Percentiles rank a stretch among this genome's conserved stretches.
phyloP scores from a whole-genome alignment of 352 stramenopile genomes.

The Globisporangium takayamanum region DNA sequence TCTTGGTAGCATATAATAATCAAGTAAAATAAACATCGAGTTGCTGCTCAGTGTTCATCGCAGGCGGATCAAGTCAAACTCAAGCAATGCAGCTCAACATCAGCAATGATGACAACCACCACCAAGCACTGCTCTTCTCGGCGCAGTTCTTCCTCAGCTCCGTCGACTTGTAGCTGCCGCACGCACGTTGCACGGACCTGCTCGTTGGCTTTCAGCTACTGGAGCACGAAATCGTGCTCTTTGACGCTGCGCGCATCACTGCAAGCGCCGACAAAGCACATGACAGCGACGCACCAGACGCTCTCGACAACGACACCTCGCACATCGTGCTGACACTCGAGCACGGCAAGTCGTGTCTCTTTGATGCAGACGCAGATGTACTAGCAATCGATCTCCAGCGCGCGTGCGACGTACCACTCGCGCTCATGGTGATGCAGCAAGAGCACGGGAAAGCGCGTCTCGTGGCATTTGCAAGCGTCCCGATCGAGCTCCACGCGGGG shows the following conservation, averaged over 20 bases:
- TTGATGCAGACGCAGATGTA: constrained; percentile 24
- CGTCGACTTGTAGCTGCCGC: constrained; percentile 8
- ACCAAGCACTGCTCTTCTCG: constrained; percentile 29
- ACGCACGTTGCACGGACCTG: not conserved
- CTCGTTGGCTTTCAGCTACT: constrained; percentile 42
- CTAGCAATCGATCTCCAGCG: constrained; percentile 23
- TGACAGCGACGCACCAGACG: too few relatives aligned
- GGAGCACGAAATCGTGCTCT: constrained; percentile 46
- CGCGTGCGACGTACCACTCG: constrained; percentile 20
- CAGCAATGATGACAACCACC: not conserved
- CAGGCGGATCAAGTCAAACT: too few relatives aligned
- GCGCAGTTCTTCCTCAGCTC: constrained; percentile 32
- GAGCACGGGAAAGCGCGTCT: constrained; percentile 29
- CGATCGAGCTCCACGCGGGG: constrained; percentile 22
- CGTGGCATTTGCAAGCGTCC: constrained; percentile 25
- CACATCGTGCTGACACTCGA: constrained; percentile 11
- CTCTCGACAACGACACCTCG: not conserved
- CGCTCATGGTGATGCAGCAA: constrained; percentile 27
- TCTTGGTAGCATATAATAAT: not conserved
- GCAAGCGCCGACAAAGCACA: not conserved
- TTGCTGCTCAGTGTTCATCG: too few relatives aligned
- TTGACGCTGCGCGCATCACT: constrained; percentile 16
- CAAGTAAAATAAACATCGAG: too few relatives aligned
- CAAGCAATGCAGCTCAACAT: too few relatives aligned
- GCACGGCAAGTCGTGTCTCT: constrained; percentile 48